Evolutionary conservation across 2,329 filamentous ascomycete species (phyloP), one percentile per base, ranked within the genome.

Genomic region (Orbilia brochopaga): DNA sequence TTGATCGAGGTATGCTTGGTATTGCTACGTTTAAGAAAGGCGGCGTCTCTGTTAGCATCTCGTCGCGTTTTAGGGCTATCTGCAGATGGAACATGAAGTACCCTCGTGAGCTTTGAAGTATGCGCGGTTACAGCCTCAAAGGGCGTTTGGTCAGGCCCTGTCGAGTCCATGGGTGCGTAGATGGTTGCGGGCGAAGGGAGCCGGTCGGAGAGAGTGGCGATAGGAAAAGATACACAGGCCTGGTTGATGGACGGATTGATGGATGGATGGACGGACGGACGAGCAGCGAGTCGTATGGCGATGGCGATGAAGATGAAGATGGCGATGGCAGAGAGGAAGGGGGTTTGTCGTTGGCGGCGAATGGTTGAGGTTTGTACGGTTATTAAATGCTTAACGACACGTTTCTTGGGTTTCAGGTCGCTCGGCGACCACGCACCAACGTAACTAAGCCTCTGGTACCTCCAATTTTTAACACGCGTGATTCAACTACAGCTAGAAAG

Each of bases 1-100:
- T 81, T 92, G 90, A 81, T 99, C 94, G 76, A 99, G 88, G 74
- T 94, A 90, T 64, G 90, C 85, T 87, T 99, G 94, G 80, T 96
- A 97, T 83, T 92, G 86, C 92, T 97, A 80, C 61, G 44, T 10
- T 61, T 11, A 57, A 32, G 46, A 37, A 37, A 37, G 32, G 15
- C 59, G 59, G 54, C 44, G 35, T 73, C 62, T 62, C 58, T 52
- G 53, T 70, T 63, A 69, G 62, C 27, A 42, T 23, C 21, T 37
- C 30, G 27, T 40, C 13, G 35, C 19, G 13, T 40, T 15, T n/a
- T 24, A 64, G 53, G 11, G 35, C n/a, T 17, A 8, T 19, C 30
- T 30, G 53, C 27, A 51, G 19, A 13, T n/a, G 35, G 19, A 19
- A 11, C 11, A n/a, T 10, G 8, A 82, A 87, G 77, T 82, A 92